A percentile compares a stretch with the other conserved stretches of the same genome.
phyloP scores from a whole-genome alignment of 768 basidiomycete species.

The Mycena maculata region DNA sequence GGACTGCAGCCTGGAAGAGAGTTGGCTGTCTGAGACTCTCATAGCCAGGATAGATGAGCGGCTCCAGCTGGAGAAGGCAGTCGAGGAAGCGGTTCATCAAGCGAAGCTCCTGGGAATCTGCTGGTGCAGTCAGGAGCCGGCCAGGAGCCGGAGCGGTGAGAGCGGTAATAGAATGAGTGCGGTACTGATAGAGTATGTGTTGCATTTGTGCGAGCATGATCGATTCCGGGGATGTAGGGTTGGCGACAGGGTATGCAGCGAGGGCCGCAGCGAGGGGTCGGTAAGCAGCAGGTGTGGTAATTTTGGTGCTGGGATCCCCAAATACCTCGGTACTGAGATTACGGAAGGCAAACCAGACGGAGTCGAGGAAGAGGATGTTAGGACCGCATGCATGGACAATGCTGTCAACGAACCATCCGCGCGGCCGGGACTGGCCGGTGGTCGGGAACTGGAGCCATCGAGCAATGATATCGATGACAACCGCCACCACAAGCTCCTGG shows the following conservation, averaged over 20 bases:
- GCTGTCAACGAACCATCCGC: not conserved
- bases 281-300: not conserved
- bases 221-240: not conserved
- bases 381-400: not conserved
- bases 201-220: not conserved
- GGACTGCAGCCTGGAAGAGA: not conserved
- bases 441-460: not conserved
- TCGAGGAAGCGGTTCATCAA: not conserved
- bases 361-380: not conserved
- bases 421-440: not conserved
- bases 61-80: conserved; percentile 5
- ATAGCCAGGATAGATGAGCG: not conserved
- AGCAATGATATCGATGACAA: not conserved
- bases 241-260: not conserved
- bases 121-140: not conserved
- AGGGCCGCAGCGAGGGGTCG: not conserved
- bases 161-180: not conserved
- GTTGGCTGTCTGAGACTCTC: not conserved
- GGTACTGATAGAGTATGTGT: not conserved
- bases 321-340: not conserved
- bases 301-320: not conserved
- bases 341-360: not conserved
- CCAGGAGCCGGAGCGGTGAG: too few relatives aligned
- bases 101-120: not conserved
- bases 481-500: not conserved